Conservation (phyloP, 768 basidiomycete species). For the Rhodocollybia butyracea region DNA sequence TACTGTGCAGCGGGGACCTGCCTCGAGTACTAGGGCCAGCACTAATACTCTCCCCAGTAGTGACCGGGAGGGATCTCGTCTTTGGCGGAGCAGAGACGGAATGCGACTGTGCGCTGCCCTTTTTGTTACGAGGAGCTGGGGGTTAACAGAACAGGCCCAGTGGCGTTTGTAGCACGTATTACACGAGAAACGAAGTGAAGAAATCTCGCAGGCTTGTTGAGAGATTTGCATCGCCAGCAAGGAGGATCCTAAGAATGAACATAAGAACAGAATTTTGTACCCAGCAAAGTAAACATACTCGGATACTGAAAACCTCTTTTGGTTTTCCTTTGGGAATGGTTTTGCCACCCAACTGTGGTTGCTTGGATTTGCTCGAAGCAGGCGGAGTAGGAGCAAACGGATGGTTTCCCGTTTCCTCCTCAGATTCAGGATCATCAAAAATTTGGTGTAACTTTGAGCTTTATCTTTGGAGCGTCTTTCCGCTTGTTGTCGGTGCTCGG, state of each 20-base stretch:
- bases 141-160: conserved; percentile 1
- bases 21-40: not conserved
- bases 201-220: conserved; percentile 2
- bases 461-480: conserved; percentile 6
- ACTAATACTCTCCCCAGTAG: not conserved
- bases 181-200: conserved; percentile 1
- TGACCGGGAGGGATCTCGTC: not conserved
- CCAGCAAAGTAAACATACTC: not conserved
- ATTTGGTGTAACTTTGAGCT: not conserved
- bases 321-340: not conserved
- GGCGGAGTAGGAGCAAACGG: not conserved
- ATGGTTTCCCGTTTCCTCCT: not conserved
- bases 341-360: not conserved
- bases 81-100: not conserved
- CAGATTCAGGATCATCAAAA: conserved; percentile 6
- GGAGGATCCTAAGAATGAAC: not conserved
- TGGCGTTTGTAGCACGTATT: conserved; percentile 6
- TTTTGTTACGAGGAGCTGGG: conserved; percentile 2
- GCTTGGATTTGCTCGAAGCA: not conserved
- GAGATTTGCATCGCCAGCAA: conserved; percentile 5
- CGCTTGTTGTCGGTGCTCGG: not conserved
- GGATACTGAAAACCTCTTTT: not conserved
- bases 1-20: not conserved
- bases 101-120: not conserved
- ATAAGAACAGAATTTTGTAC: not conserved